A percentile compares a stretch with the other conserved stretches of the same genome.
Evolutionary conservation across 2,329 filamentous ascomycete species (phyloP).

Genomic region (Penicillium sumatraense): DNA sequence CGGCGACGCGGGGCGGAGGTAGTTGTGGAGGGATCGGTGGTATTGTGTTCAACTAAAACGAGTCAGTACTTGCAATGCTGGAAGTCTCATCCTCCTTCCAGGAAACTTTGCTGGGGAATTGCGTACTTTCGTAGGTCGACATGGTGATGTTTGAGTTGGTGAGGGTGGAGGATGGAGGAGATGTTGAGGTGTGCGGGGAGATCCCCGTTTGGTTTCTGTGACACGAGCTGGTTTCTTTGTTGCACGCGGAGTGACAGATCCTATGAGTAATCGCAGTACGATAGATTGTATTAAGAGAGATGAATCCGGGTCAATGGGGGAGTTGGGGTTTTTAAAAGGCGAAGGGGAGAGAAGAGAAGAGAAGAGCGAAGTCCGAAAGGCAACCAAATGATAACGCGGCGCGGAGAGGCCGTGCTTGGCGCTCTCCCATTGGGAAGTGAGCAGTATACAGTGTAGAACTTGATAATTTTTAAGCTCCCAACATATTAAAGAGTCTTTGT

Average conservation of each 20-base stretch:
- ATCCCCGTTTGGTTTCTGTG: conserved; percentile 15
- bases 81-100: background rate
- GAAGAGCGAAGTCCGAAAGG: conserved; percentile 12
- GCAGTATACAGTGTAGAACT: too few species aligned
- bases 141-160: conserved; percentile 30
- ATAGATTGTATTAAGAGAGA: background rate
- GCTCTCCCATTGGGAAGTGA: background rate
- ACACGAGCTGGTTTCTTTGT: conserved; percentile 13
- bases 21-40: conserved; percentile 33
- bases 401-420: conserved; percentile 10
- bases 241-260: background rate
- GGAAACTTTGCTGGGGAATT: background rate
- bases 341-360: background rate
- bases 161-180: conserved; percentile 13
- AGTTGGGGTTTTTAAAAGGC: background rate
- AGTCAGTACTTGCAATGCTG: conserved; percentile 7
- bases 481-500: too few species aligned
- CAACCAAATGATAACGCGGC: conserved; percentile 30
- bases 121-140: conserved; percentile 49
- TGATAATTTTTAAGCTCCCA: too few species aligned
- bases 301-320: too few species aligned
- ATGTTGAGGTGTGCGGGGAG: conserved; percentile 9
- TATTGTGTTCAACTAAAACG: conserved; percentile 49
- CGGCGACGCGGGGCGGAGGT: conserved; percentile 45
- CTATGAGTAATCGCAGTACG: background rate